Evolutionary conservation across 345 rosid genomes (phyloP).

Genomic region (Kernera saxatilis): DNA sequence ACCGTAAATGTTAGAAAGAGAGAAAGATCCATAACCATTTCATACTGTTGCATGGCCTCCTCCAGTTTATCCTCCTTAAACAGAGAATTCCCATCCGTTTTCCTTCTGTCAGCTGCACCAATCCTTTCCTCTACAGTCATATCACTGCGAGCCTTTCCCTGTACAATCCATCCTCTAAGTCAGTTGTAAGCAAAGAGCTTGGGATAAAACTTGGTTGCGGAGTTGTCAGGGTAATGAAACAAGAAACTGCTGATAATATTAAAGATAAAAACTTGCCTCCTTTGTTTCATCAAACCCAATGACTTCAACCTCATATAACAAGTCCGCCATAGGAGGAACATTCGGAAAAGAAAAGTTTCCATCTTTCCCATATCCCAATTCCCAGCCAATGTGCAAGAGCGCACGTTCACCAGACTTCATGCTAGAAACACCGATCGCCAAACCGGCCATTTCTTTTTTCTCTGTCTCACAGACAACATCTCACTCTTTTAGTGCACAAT

Average conservation of each 20-base stretch:
- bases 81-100: constrained; percentile 85
- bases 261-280: constrained; percentile 53
- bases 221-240: neutral
- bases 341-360: constrained; percentile 95
- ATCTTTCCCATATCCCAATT: constrained; percentile 88
- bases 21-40: constrained; percentile 59
- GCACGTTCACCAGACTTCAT: constrained; percentile 95
- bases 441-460: constrained; percentile 86
- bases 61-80: constrained; percentile 77
- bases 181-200: neutral
- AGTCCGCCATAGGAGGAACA: constrained; percentile 88
- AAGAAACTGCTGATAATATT: neutral
- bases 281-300: constrained; percentile 95
- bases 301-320: constrained; percentile 84
- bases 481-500: constrained; percentile 1
- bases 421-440: constrained; percentile 76
- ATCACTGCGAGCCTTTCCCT: constrained; percentile 94
- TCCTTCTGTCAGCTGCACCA: constrained; percentile 86
- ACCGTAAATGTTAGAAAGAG: constrained; percentile 8
- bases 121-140: constrained; percentile 99
- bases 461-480: constrained; percentile 40
- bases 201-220: neutral
- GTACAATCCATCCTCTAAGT: constrained; percentile 14
- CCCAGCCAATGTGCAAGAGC: constrained; percentile 77
- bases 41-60: constrained; percentile 98